Conservation (phyloP, 305 asterid genomes). For the Euphrasia arctica region DNA sequence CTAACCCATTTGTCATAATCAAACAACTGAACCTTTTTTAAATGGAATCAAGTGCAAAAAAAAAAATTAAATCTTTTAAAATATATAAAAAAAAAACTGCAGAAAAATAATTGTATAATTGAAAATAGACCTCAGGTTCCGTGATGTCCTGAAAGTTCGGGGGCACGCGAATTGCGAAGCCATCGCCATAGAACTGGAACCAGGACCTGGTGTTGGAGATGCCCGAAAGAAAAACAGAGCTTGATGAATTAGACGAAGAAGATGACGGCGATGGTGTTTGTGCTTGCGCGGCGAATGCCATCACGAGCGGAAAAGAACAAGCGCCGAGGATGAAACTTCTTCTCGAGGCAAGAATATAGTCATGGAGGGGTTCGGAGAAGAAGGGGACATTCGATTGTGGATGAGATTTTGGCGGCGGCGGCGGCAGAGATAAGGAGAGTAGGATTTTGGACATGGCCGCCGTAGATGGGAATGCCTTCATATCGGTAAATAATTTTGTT, state of each 20-base stretch:
- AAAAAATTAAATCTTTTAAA: not conserved
- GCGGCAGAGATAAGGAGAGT: conserved; percentile 32
- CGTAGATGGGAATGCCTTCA: too few relatives aligned
- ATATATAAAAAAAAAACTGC: too few relatives aligned
- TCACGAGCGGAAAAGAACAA: conserved; percentile 24
- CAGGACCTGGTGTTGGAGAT: conserved; percentile 82
- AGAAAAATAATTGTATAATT: not conserved
- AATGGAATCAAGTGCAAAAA: too few relatives aligned
- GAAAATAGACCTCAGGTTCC: conserved; percentile 70
- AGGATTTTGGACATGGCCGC: conserved; percentile 47
- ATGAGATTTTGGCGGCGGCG: conserved; percentile 31
- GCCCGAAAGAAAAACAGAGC: conserved; percentile 59
- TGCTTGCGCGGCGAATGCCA: conserved; percentile 36
- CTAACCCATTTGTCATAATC: conserved; percentile 6
- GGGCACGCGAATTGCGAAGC: conserved; percentile 87
- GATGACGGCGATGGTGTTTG: conserved; percentile 35
- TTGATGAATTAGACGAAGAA: conserved; percentile 7
- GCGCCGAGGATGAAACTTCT: conserved; percentile 47
- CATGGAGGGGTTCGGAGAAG: not conserved
- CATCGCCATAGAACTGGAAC: conserved; percentile 85
- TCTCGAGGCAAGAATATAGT: conserved; percentile 33
- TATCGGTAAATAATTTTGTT: too few relatives aligned
- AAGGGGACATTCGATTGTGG: conserved; percentile 12
- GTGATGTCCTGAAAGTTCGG: conserved; percentile 72
- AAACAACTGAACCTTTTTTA: not conserved